Percentiles rank a stretch among this genome's conserved stretches.
phyloP scores from a whole-genome alignment of 2,329 filamentous ascomycete genomes.

The Moelleriella libera region DNA sequence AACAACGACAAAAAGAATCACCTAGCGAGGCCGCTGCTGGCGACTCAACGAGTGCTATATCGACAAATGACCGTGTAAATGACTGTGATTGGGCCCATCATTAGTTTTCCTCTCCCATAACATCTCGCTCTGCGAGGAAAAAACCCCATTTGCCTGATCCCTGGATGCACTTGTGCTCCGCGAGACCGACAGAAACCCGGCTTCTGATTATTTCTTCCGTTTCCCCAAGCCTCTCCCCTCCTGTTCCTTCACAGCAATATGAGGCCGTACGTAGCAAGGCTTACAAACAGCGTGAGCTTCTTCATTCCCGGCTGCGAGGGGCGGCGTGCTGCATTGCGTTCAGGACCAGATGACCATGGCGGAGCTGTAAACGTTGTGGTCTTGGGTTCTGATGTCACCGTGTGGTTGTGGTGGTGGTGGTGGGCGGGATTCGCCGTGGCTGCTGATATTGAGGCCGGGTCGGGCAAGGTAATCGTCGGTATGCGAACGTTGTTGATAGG shows the following conservation, averaged over 20 bases:
- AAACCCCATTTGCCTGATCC: no score
- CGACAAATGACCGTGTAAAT: no score
- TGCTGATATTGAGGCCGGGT: background rate
- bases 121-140: no score
- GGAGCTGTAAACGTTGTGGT: background rate
- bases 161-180: background rate
- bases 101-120: no score
- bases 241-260: constrained; percentile 1
- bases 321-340: constrained; percentile 1
- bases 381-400: no score
- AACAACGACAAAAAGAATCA: no score
- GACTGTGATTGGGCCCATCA: no score
- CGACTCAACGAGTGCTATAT: no score
- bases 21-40: no score
- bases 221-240: background rate
- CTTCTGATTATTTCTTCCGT: background rate
- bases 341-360: background rate
- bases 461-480: background rate
- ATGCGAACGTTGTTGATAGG: background rate
- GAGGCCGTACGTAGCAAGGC: constrained; percentile 3
- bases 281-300: constrained; percentile 4
- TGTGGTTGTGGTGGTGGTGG: background rate
- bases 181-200: background rate
- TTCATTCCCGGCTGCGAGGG: constrained; percentile 4
- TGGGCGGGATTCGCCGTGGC: background rate